Evolutionary conservation across 2,329 filamentous ascomycete species (phyloP).

Genomic region (Trichoderma sp.): DNA sequence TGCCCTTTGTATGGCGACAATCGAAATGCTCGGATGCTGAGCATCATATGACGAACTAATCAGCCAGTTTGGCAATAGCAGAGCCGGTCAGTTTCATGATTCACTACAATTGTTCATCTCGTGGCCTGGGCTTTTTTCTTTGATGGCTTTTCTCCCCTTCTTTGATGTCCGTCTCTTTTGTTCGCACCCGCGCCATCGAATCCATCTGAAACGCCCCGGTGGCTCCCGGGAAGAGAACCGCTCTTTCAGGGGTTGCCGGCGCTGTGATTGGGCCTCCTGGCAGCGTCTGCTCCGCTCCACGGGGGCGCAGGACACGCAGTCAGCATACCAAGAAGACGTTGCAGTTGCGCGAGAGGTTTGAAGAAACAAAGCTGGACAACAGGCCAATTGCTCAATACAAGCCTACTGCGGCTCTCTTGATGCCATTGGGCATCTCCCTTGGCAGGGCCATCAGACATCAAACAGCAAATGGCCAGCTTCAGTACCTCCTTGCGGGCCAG

Average conservation of each 20-base stretch:
- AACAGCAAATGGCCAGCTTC: conserved; percentile 3
- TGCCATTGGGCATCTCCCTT: conserved; percentile 9
- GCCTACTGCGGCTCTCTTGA: not conserved
- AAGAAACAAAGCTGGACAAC: not conserved
- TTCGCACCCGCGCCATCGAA: conserved; percentile 27
- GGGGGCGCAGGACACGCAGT: conserved; percentile 10
- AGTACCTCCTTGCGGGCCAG: conserved; percentile 2
- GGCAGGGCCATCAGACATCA: conserved; percentile 8
- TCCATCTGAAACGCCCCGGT: conserved; percentile 33
- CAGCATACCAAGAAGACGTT: not conserved
- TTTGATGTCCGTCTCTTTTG: not conserved
- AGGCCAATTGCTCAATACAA: conserved; percentile 1
- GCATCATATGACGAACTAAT: no score
- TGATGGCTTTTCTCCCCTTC: not conserved
- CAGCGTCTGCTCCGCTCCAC: not conserved
- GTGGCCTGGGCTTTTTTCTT: not conserved
- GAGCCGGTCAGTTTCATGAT: not conserved
- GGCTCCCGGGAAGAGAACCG: conserved; percentile 28
- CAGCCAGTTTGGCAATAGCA: not conserved
- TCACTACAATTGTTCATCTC: not conserved
- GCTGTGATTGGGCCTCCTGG: conserved; percentile 12
- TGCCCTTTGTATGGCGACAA: no score
- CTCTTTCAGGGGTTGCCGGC: conserved; percentile 25
- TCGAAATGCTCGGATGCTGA: no score
- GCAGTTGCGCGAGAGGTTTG: not conserved